Percentiles rank a stretch among this genome's conserved stretches.
Conservation (phyloP, 139 green algal species). For the Nannochloris sp. region DNA sequence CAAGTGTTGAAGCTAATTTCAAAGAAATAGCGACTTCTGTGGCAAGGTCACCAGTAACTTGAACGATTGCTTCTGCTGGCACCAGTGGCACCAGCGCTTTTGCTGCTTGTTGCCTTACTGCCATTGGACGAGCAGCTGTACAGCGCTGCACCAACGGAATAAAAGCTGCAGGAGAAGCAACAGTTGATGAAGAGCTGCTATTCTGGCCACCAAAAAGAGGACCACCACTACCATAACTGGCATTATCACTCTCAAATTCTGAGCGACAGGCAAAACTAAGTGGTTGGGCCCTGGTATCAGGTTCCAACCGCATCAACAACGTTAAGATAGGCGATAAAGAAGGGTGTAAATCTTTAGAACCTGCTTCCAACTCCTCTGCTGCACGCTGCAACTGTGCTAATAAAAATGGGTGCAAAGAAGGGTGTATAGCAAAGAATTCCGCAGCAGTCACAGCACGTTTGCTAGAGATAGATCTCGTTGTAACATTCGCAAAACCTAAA, state of each 20-base stretch:
- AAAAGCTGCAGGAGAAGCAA: slow-evolving; percentile 57
- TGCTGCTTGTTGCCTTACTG: slow-evolving; percentile 63
- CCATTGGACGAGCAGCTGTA: slow-evolving; percentile 31
- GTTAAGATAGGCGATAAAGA: slow-evolving; percentile 71
- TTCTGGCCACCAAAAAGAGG: no score
- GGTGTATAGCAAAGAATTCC: slow-evolving; percentile 83
- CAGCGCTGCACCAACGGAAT: slow-evolving; percentile 47
- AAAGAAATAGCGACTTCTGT: background rate
- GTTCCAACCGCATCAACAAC: slow-evolving; percentile 48
- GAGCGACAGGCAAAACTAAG: no score
- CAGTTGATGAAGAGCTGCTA: no score
- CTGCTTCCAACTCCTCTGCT: slow-evolving; percentile 16
- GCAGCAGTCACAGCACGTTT: slow-evolving; percentile 44
- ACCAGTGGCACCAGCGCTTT: slow-evolving; percentile 59
- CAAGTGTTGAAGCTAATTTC: background rate
- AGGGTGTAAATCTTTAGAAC: slow-evolving; percentile 45
- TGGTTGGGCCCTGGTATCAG: no score
- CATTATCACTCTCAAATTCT: no score
- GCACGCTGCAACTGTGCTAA: slow-evolving; percentile 42
- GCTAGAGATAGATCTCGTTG: background rate
- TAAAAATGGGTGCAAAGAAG: slow-evolving; percentile 74
- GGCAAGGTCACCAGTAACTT: background rate
- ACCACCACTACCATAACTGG: no score
- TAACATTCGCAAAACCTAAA: slow-evolving; percentile 75
- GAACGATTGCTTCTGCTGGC: slow-evolving; percentile 11